Base-by-base conservation (phyloP, 306 rosid species). In the Arachis hypogaea region DNA sequence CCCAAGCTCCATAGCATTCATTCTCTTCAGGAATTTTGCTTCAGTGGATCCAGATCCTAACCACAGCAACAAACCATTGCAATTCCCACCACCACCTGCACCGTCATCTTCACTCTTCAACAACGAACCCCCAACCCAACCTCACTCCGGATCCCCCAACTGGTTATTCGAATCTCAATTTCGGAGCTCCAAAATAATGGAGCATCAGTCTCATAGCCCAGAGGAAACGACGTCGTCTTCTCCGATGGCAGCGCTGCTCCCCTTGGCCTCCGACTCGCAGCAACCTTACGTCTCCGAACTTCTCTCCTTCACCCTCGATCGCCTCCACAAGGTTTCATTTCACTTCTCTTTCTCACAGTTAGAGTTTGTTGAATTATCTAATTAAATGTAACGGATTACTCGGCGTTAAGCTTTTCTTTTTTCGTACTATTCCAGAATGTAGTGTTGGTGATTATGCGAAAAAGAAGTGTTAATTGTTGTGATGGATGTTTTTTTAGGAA, bases 201-300 rank as follows among this genome's bases (percentile, higher is more conserved):
- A 52, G 58, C 28, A 7, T 7, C 58, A 88, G 76, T 73, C 82
- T 68, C 83, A 84, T 36, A 86, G 29, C n/a, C 44, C 81, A 16
- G 90, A 80, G 66, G 28, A 52, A 5, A n/a, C 29, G 29, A 52
- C 29, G 58, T 52, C 58, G 22, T 51, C 57, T 4, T 14, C 58
- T 12, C 55, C 85, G 7, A 69, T 76, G 68, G 62, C 69, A 9
- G 45, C 80, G 74, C 87, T 89, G 73, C 94, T 86, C 80, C 93
- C 95, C 22, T 84, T 95, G 7, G 92, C 99, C 62, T 87, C 96
- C 46, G 89, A 84, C 76, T 80, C 95, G 2, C 98, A 92, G 79
- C 99, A 95, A 73, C 96, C 97, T 6, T 95, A 95, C 76, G 98
- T 95, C 78, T 87, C 99, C 50, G 97, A 95, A 88, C 93, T 95